These are phyloP conservation scores for Lablab purpureus DNA, from an alignment of 306 rosid genomes.

Conservation along the genomic window DNA sequence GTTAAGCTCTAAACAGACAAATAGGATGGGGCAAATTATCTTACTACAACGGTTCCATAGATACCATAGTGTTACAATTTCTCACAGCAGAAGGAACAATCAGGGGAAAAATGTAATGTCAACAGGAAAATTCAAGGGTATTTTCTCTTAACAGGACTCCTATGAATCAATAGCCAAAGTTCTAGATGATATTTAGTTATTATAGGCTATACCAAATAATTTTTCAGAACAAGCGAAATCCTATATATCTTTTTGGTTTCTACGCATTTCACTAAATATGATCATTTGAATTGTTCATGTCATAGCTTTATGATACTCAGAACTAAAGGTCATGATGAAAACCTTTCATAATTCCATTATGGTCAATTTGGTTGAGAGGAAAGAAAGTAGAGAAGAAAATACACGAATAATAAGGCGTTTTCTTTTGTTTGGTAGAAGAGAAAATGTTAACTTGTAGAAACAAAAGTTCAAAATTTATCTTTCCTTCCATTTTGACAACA, in stretches of 20 bases:
- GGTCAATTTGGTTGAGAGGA: not conserved
- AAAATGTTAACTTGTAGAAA: no score
- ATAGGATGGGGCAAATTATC: constrained; percentile 4
- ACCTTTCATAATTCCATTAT: not conserved
- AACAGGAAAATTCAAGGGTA: constrained; percentile 8
- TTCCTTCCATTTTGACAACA: not conserved
- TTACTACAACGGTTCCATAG: constrained; percentile 5
- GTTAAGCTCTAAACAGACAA: not conserved
- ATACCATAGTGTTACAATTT: not conserved
- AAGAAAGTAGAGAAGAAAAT: not conserved
- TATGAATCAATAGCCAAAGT: not conserved
- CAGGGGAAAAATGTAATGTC: not conserved
- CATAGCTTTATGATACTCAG: not conserved
- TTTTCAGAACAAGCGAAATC: not conserved
- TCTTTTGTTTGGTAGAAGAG: not conserved
- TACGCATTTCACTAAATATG: not conserved
- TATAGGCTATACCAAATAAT: not conserved
- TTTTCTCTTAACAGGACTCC: not conserved
- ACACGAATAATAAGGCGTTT: not conserved
- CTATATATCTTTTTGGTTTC: not conserved
- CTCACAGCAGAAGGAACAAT: not conserved
- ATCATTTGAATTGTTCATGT: not conserved
- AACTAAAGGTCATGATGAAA: not conserved
- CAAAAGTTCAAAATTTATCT: not conserved
- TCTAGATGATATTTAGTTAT: not conserved